Percentiles rank a stretch among this genome's conserved stretches.
These are phyloP conservation scores for Beauveria bassiana DNA, from an alignment of 2,329 filamentous ascomycete species.

Conservation along the genomic window DNA sequence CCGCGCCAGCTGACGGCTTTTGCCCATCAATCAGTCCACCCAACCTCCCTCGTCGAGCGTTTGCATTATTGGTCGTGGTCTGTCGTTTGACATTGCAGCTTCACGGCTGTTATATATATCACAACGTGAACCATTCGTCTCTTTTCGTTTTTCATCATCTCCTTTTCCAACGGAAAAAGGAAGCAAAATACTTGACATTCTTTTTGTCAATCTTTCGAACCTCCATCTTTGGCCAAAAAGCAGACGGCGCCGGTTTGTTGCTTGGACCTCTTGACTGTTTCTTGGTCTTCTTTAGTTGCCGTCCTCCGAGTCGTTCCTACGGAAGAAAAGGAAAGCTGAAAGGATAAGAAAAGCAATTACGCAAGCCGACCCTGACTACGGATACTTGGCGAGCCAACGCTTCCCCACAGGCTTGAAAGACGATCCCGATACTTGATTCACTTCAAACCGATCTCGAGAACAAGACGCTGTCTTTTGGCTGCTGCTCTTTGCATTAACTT, in stretches of 20 bases:
- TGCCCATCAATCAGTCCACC: not conserved
- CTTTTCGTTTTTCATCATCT: not conserved
- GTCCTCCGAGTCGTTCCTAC: not conserved
- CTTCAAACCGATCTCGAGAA: not conserved
- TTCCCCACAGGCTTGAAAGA: not conserved
- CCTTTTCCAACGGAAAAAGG: not conserved
- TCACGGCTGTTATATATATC: constrained; percentile 2
- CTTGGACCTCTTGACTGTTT: too few relatives aligned
- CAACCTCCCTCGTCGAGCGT: not conserved
- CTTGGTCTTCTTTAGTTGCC: not conserved
- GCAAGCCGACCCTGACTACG: not conserved
- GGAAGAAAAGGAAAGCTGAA: not conserved
- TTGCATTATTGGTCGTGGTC: constrained; percentile 6
- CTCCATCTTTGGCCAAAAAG: not conserved
- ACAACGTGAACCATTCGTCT: not conserved
- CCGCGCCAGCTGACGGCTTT: not conserved
- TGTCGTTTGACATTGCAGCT: not conserved
- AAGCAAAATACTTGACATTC: not conserved
- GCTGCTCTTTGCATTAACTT: not conserved
- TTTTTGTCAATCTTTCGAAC: not conserved
- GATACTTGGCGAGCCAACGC: not conserved
- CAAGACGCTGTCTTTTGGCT: not conserved
- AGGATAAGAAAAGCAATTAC: not conserved
- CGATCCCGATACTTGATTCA: not conserved
- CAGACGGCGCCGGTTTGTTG: too few relatives aligned